phyloP scores from a whole-genome alignment of 192 early-diverging fungal species.

The Backusella sp. region DNA sequence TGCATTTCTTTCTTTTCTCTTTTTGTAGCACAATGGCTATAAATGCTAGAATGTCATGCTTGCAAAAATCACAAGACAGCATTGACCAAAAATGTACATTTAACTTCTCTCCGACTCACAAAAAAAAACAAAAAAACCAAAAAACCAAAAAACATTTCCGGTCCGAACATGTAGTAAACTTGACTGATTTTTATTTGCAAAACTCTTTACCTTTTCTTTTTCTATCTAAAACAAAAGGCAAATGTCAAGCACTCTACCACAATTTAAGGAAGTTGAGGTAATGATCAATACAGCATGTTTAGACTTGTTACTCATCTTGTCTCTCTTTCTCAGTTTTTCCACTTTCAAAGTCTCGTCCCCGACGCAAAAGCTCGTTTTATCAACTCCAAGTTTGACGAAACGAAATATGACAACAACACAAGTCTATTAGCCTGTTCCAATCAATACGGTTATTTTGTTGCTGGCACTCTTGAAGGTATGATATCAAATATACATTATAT shows the following conservation, averaged over 20 bases:
- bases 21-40: too few relatives aligned
- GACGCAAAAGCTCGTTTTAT: conserved; percentile 41
- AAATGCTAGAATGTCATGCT: too few relatives aligned
- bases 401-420: conserved; percentile 41
- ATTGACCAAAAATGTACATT: too few relatives aligned
- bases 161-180: neutral
- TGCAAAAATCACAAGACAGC: too few relatives aligned
- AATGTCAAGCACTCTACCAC: neutral
- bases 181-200: neutral
- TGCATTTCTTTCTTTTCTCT: too few relatives aligned
- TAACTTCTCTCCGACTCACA: too few relatives aligned
- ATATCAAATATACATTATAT: neutral
- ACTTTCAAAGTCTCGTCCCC: conserved; percentile 25
- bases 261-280: neutral
- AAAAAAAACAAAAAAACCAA: too few relatives aligned
- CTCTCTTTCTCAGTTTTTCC: conserved; percentile 8
- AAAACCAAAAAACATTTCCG: neutral
- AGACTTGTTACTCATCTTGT: neutral
- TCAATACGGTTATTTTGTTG: conserved; percentile 67
- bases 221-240: too few relatives aligned
- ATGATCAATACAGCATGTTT: neutral
- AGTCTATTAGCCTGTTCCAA: conserved; percentile 61
- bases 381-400: conserved; percentile 25
- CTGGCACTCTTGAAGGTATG: conserved; percentile 57
- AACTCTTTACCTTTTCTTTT: neutral